These are phyloP conservation scores for Scenedesmus sp. DNA, from an alignment of 163 green algal genomes.

Conservation along the genomic window DNA sequence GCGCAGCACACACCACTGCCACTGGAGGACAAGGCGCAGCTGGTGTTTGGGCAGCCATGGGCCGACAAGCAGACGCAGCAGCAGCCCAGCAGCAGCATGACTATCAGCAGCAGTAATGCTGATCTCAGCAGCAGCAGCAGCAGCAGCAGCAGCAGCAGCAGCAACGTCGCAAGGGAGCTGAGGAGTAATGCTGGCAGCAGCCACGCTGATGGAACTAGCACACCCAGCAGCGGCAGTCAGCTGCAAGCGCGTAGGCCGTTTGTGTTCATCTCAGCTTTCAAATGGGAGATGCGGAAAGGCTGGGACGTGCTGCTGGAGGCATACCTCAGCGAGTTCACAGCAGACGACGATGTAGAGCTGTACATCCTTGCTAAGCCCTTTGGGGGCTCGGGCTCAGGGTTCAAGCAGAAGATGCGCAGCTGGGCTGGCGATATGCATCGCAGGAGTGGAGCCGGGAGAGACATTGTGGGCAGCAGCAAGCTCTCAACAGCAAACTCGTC, in stretches of 20 bases:
- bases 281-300: slow-evolving; percentile 71
- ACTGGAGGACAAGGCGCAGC: slow-evolving; percentile 38
- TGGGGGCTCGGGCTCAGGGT: slow-evolving; percentile 60
- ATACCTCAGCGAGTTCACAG: slow-evolving; percentile 79
- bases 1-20: slow-evolving; percentile 53
- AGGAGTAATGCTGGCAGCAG: neutral
- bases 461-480: neutral
- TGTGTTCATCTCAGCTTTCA: slow-evolving; percentile 66
- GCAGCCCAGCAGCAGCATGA: slow-evolving; percentile 13
- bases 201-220: neutral
- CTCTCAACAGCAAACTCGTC: neutral
- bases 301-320: slow-evolving; percentile 88
- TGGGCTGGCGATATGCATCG: slow-evolving; percentile 51
- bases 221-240: neutral
- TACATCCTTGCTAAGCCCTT: slow-evolving; percentile 84
- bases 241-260: slow-evolving; percentile 27
- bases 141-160: slow-evolving; percentile 20
- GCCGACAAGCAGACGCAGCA: neutral
- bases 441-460: neutral
- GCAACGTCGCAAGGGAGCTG: neutral
- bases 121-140: neutral
- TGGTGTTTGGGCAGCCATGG: slow-evolving; percentile 58
- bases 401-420: slow-evolving; percentile 70
- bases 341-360: slow-evolving; percentile 46
- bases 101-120: slow-evolving; percentile 23